Percentiles rank a stretch among this genome's conserved stretches.
These are phyloP conservation scores for Neurospora discreta DNA, from an alignment of 495 filamentous ascomycete species.

Conservation along the genomic window DNA sequence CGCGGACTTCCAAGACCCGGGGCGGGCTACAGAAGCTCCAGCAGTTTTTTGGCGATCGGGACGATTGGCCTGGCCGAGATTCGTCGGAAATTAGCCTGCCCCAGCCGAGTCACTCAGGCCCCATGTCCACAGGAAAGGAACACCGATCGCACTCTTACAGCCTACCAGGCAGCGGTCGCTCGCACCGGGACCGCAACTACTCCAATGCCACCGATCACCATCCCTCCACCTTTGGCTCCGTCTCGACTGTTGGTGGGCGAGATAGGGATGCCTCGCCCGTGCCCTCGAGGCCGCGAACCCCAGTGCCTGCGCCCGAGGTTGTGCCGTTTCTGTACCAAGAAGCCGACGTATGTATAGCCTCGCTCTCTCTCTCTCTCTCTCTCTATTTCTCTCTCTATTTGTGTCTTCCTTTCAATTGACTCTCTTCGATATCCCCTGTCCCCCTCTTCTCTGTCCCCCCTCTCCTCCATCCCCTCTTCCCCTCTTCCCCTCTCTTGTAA, in stretches of 20 bases:
- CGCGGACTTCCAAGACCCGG: constrained; percentile 59
- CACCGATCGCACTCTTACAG: constrained; percentile 46
- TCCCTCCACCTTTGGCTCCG: background rate
- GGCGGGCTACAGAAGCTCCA: constrained; percentile 64
- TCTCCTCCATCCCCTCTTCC: background rate
- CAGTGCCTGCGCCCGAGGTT: constrained; percentile 85
- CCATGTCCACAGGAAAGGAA: constrained; percentile 32
- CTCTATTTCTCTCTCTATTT: background rate
- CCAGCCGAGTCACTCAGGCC: constrained; percentile 20
- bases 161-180: constrained; percentile 29
- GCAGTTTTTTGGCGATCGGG: constrained; percentile 62
- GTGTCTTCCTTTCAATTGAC: constrained; percentile 1
- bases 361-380: constrained; percentile 1
- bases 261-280: constrained; percentile 55
- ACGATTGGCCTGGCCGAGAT: constrained; percentile 61
- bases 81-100: constrained; percentile 64
- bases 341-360: constrained; percentile 48
- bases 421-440: background rate
- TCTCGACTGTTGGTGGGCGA: background rate
- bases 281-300: constrained; percentile 62
- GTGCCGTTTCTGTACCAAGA: constrained; percentile 95
- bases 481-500: background rate
- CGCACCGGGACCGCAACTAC: constrained; percentile 60
- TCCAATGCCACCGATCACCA: constrained; percentile 51
- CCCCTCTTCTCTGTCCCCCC: background rate